A percentile compares a stretch with the other conserved stretches of the same genome.
These are phyloP conservation scores for Leucoagaricus sp. DNA, from an alignment of 1,284 basidiomycete species.

Conservation along the genomic window DNA sequence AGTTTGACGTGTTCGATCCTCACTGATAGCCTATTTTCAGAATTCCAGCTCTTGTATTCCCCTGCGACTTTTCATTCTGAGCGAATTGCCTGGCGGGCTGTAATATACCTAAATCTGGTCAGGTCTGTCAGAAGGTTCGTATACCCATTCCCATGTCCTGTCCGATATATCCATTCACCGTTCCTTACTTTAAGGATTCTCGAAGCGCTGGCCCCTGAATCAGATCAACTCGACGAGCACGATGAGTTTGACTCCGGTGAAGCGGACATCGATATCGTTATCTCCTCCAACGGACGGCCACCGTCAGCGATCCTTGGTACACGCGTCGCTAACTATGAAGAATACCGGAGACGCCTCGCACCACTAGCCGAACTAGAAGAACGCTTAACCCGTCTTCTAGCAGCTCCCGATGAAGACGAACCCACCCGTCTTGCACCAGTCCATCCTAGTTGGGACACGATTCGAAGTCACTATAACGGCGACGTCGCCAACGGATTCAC, in stretches of 20 bases:
- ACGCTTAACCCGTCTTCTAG: conserved; percentile 61
- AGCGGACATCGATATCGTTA: conserved; percentile 46
- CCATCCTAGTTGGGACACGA: conserved; percentile 35
- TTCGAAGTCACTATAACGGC: conserved; percentile 25
- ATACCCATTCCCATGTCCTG: conserved; percentile 21
- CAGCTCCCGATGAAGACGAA: conserved; percentile 64
- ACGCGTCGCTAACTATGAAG: conserved; percentile 58
- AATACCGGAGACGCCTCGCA: conserved; percentile 58
- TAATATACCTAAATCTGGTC: conserved; percentile 83
- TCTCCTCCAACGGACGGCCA: conserved; percentile 46
- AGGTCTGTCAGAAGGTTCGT: conserved; percentile 77
- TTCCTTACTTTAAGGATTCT: conserved; percentile 64
- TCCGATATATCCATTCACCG: conserved; percentile 14
- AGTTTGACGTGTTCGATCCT: conserved; percentile 8
- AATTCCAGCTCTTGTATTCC: conserved; percentile 78
- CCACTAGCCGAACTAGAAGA: conserved; percentile 70
- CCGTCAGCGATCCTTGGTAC: conserved; percentile 46
- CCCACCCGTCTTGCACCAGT: conserved; percentile 43
- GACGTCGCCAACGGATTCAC: conserved; percentile 22
- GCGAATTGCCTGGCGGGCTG: conserved; percentile 79
- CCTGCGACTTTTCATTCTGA: conserved; percentile 74
- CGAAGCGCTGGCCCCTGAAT: conserved; percentile 70
- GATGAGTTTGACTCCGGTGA: conserved; percentile 49
- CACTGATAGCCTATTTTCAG: conserved; percentile 37
- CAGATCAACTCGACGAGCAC: conserved; percentile 56